Percentiles rank a stretch among this genome's conserved stretches.
Conservation (phyloP, 306 rosid species). For the Comarum palustre region DNA sequence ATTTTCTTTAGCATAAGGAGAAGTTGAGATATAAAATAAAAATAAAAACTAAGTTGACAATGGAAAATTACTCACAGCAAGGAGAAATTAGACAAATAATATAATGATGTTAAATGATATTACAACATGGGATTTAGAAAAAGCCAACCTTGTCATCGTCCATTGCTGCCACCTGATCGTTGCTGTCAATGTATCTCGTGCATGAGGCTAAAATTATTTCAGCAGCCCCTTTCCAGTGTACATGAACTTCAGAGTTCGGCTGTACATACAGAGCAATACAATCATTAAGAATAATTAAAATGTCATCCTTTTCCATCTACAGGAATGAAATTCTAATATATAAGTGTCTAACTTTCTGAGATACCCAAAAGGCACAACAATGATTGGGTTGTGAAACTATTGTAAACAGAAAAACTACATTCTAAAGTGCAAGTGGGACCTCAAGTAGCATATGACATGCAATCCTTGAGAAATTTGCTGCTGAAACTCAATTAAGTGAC, state of each 20-base stretch:
- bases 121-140: background rate
- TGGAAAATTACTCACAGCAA: background rate
- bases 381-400: background rate
- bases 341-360: background rate
- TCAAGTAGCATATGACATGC: background rate
- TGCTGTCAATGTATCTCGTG: conserved; percentile 42
- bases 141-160: conserved; percentile 60
- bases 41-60: background rate
- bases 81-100: background rate
- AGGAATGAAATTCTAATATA: background rate
- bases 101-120: background rate
- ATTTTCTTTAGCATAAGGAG: background rate
- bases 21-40: background rate
- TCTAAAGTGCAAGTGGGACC: background rate
- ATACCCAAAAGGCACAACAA: background rate
- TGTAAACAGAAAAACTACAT: background rate
- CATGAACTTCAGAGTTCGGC: conserved; percentile 56
- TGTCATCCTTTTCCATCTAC: background rate
- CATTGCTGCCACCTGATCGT: conserved; percentile 43
- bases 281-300: background rate
- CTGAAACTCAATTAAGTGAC: background rate
- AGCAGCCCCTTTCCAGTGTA: conserved; percentile 99
- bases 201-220: conserved; percentile 70
- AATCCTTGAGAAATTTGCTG: background rate
- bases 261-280: conserved; percentile 27